Percentiles rank a stretch among this genome's conserved stretches.
Evolutionary conservation across 1,139 yeast genomes (phyloP).

Genomic region (Nadsonia starkeyi-henricii): DNA sequence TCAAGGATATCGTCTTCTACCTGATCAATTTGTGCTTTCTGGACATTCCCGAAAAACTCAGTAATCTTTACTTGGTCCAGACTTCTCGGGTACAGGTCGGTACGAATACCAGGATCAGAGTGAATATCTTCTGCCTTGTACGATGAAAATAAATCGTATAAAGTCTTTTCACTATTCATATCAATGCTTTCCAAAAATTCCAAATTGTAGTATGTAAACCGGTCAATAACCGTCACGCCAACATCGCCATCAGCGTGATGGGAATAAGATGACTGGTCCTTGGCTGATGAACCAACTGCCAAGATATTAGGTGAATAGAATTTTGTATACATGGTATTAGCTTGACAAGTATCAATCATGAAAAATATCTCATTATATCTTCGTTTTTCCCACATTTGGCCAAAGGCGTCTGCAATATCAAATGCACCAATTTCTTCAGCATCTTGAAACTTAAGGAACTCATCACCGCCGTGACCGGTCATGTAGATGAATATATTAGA

Average conservation of each 20-base stretch:
- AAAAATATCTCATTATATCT: slow-evolving; percentile 89
- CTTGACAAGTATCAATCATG: slow-evolving; percentile 98
- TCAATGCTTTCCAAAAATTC: slow-evolving; percentile 73
- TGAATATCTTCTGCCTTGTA: slow-evolving; percentile 79
- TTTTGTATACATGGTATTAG: slow-evolving; percentile 90
- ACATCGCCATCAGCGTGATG: slow-evolving; percentile 92
- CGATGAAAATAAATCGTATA: slow-evolving; percentile 71
- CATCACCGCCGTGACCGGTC: slow-evolving; percentile 99
- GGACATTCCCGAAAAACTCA: slow-evolving; percentile 91
- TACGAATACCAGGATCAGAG: slow-evolving; percentile 81
- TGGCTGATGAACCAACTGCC: slow-evolving; percentile 84
- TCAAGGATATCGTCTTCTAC: slow-evolving; percentile 16
- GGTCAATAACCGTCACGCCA: slow-evolving; percentile 95
- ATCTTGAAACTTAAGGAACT: slow-evolving; percentile 91
- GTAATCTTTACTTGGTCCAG: slow-evolving; percentile 64
- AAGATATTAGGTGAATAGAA: slow-evolving; percentile 86
- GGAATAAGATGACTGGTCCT: slow-evolving; percentile 85
- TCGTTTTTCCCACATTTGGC: slow-evolving; percentile 91
- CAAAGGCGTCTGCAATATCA: slow-evolving; percentile 95
- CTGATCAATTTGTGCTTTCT: slow-evolving; percentile 58
- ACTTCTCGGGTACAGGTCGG: slow-evolving; percentile 60
- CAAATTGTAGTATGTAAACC: slow-evolving; percentile 84
- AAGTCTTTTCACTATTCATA: slow-evolving; percentile 57
- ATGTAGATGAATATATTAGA: slow-evolving; percentile 86
- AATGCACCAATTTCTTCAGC: slow-evolving; percentile 94